A percentile compares a stretch with the other conserved stretches of the same genome.
These are phyloP conservation scores for Trifolium repens DNA, from an alignment of 306 rosid genomes.

Conservation along the genomic window DNA sequence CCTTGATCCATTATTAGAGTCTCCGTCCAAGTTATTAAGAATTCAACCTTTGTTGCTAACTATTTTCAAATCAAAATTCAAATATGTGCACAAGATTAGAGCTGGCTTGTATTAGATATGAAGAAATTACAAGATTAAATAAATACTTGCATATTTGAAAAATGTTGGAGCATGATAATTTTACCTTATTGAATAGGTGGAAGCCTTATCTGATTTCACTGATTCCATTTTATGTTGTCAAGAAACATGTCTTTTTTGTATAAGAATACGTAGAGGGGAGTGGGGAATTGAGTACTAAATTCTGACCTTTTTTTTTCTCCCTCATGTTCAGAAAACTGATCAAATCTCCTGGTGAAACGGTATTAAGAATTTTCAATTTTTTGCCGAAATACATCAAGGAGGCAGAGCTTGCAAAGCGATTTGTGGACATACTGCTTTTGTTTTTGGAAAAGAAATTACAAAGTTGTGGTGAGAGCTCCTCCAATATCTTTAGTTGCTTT, in stretches of 20 bases:
- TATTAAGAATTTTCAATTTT: constrained; percentile 66
- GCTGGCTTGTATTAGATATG: background rate
- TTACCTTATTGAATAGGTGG: constrained; percentile 1
- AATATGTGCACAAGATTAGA: constrained; percentile 6
- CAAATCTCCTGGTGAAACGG: constrained; percentile 73
- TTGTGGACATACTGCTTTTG: constrained; percentile 71
- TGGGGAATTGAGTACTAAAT: constrained; percentile 6
- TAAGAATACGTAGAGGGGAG: background rate
- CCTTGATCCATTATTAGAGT: background rate
- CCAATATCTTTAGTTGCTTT: constrained; percentile 17
- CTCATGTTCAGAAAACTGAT: constrained; percentile 67
- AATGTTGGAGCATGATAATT: constrained; percentile 6
- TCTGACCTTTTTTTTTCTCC: background rate
- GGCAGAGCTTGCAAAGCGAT: constrained; percentile 59
- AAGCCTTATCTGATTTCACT: constrained; percentile 29
- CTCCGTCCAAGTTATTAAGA: background rate
- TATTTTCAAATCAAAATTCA: background rate
- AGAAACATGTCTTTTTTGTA: constrained; percentile 21
- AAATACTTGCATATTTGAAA: constrained; percentile 7
- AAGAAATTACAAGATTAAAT: constrained; percentile 4
- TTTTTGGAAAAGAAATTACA: constrained; percentile 58
- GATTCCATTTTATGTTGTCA: constrained; percentile 22
- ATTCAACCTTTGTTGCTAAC: background rate
- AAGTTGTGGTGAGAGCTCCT: constrained; percentile 61
- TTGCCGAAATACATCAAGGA: constrained; percentile 70